Evolutionary conservation across 2,329 filamentous ascomycete genomes (phyloP).

Genomic region (Alternaria solani): DNA sequence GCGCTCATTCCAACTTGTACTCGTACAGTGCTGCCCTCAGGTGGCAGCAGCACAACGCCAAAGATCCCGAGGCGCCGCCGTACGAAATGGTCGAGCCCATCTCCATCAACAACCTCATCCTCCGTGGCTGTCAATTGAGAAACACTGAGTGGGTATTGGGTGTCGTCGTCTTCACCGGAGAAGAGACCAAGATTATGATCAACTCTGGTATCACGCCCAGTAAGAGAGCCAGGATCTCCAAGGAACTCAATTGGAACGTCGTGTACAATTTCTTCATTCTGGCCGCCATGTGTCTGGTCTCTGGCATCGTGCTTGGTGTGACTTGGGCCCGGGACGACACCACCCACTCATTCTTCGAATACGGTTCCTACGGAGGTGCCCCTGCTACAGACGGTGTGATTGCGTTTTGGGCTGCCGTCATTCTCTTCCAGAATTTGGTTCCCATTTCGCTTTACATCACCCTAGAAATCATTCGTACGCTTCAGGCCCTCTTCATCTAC

Average conservation of each 20-base stretch:
- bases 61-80: slow-evolving; percentile 67
- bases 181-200: slow-evolving; percentile 99
- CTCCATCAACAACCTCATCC: slow-evolving; percentile 91
- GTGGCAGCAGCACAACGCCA: slow-evolving; percentile 79
- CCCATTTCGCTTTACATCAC: slow-evolving; percentile 98
- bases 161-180: slow-evolving; percentile 90
- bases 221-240: slow-evolving; percentile 89
- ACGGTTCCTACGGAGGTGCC: slow-evolving; percentile 76
- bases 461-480: slow-evolving; percentile 90
- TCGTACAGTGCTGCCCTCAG: slow-evolving; percentile 89
- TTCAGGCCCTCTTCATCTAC: slow-evolving; percentile 97
- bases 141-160: slow-evolving; percentile 97
- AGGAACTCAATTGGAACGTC: slow-evolving; percentile 96
- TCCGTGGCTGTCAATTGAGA: slow-evolving; percentile 90
- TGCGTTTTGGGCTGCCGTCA: slow-evolving; percentile 94
- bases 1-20: slow-evolving; percentile 92
- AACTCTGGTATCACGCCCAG: slow-evolving; percentile 95
- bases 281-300: slow-evolving; percentile 85
- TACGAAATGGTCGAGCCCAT: slow-evolving; percentile 91
- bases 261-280: slow-evolving; percentile 95
- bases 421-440: slow-evolving; percentile 97
- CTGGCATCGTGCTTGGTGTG: slow-evolving; percentile 83
- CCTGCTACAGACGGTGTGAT: slow-evolving; percentile 87
- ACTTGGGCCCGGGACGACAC: slow-evolving; percentile 79
- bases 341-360: slow-evolving; percentile 84